These are phyloP conservation scores for Magnusiomyces sp. DNA, from an alignment of 1,139 yeast genomes.

Conservation along the genomic window DNA sequence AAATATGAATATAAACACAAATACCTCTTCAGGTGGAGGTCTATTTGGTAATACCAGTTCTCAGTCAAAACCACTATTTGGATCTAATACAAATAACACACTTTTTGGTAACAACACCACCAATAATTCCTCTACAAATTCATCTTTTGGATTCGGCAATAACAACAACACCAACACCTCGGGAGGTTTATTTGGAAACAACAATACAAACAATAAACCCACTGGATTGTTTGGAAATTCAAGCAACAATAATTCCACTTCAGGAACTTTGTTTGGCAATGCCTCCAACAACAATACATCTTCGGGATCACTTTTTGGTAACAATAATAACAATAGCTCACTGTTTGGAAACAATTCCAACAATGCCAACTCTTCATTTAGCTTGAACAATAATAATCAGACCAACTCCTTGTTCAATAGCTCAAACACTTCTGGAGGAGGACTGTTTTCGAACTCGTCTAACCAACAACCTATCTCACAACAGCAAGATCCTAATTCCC, in stretches of 20 bases:
- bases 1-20: no score
- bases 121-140: background rate
- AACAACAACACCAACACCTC: background rate
- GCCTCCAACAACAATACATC: slow-evolving; percentile 7
- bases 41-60: slow-evolving; percentile 1
- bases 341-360: slow-evolving; percentile 1
- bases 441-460: slow-evolving; percentile 3
- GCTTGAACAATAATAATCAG: background rate
- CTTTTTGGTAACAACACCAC: slow-evolving; percentile 2
- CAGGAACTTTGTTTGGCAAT: background rate
- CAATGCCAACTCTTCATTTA: background rate
- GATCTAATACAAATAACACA: background rate
- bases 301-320: slow-evolving; percentile 21
- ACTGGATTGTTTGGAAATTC: slow-evolving; percentile 1
- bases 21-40: background rate
- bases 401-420: slow-evolving; percentile 1
- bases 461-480: background rate
- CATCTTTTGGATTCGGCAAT: no score
- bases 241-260: background rate
- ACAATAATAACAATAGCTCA: slow-evolving; percentile 8
- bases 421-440: slow-evolving; percentile 8
- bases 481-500: background rate
- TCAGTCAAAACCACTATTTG: background rate
- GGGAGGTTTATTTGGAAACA: slow-evolving; percentile 2
- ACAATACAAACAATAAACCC: slow-evolving; percentile 8